Evolutionary conservation across 441 rosid species (phyloP), one percentile per base, ranked within the genome.

Genomic region (Daphne laureola): DNA sequence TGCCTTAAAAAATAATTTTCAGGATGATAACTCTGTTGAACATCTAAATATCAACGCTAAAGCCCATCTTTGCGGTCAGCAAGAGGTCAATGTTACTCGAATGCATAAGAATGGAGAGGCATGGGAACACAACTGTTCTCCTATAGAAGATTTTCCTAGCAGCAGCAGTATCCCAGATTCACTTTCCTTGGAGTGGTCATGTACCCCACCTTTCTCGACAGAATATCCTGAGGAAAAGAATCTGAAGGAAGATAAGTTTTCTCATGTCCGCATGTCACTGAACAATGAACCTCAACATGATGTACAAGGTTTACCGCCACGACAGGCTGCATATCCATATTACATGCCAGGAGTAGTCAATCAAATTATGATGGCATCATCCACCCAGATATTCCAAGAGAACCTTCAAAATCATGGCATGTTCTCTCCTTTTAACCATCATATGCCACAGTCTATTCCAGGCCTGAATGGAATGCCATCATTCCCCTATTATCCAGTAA

Each of bases 341-440:
- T 88, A 71, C 55, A 74, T 89, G 85, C 60, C 89, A 5, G 92
- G 96, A 40, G 90, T 67, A 49, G 49, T 82, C 65, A 82, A 84
- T 76, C 96, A 84, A 76, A 86, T 79, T 47, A 67, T 77, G 69
- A 69, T 83, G 80, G 81, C 82, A 4, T 72, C 95, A 58, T 74
- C 94, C 23, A 67, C 70, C 41, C 87, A 82, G 40, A 47, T 80
- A 53, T 78, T 73, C 55, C 83, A 72, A 59, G 76, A 76, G 45
- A 80, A 75, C 59, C 61, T 65, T 56, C 87, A 71, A 61, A 76
- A 43, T 58, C 79, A 65, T 68, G 71, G 76, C 47, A 70, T 85
- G 69, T 53, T 74, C 23, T 66, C 92, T 59, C 92, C 74, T 14
- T 85, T 80, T 69, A 84, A 78, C 81, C 93, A 79, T 66, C 79